Percentiles rank a stretch among this genome's conserved stretches.
phyloP scores from a whole-genome alignment of 257 asterid genomes.

The Datura wrightii region DNA sequence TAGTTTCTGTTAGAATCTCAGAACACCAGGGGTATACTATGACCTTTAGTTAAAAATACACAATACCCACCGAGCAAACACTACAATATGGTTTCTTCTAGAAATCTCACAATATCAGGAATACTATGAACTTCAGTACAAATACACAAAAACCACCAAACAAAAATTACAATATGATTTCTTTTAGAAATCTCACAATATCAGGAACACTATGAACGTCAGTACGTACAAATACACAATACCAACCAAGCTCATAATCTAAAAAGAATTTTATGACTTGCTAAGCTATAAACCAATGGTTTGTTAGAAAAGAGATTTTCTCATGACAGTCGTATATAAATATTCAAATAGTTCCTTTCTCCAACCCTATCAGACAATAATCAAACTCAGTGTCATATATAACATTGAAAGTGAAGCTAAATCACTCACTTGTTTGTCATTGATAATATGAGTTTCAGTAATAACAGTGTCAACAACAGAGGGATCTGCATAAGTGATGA shows the following conservation, averaged over 20 bases:
- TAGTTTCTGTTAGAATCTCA: background rate
- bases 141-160: background rate
- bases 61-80: background rate
- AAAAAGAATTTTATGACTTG: background rate
- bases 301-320: background rate
- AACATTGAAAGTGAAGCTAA: background rate
- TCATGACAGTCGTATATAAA: background rate
- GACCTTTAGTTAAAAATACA: background rate
- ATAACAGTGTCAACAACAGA: slow-evolving; percentile 84
- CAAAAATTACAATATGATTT: background rate
- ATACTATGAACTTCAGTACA: background rate
- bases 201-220: background rate
- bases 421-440: slow-evolving; percentile 78
- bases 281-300: background rate
- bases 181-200: background rate
- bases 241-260: background rate
- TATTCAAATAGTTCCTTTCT: background rate
- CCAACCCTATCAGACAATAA: background rate
- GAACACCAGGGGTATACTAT: background rate
- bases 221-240: background rate
- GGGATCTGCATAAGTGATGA: slow-evolving; percentile 85
- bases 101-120: background rate
- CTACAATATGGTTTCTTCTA: background rate
- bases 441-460: slow-evolving; percentile 83
- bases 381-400: background rate